Conservation (phyloP, 495 filamentous ascomycete genomes). For the Penicillium alfredii region DNA sequence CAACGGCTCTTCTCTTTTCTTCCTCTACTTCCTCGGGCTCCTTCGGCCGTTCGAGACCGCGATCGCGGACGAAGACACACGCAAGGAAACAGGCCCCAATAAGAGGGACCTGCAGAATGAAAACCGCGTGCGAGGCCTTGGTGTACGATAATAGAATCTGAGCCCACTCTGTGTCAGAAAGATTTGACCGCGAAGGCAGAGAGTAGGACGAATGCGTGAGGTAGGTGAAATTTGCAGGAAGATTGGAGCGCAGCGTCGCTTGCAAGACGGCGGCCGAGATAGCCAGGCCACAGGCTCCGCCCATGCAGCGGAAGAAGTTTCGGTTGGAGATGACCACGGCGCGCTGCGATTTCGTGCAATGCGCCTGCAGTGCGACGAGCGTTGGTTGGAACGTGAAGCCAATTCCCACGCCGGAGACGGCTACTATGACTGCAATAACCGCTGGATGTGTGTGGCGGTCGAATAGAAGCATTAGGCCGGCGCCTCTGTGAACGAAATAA, state of each 20-base stretch:
- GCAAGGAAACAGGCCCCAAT: constrained; percentile 48
- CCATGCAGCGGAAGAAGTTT: constrained; percentile 58
- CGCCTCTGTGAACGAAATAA: constrained; percentile 29
- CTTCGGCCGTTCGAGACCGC: constrained; percentile 46
- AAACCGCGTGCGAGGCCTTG: constrained; percentile 47
- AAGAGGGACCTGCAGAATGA: constrained; percentile 49
- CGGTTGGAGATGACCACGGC: constrained; percentile 57
- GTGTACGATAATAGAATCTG: constrained; percentile 45
- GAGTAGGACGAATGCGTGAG: constrained; percentile 40
- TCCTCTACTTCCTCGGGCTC: constrained; percentile 36
- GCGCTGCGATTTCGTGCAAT: constrained; percentile 51
- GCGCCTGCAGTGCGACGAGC: constrained; percentile 58
- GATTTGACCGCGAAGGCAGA: constrained; percentile 24
- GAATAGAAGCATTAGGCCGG: constrained; percentile 49
- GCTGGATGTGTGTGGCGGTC: constrained; percentile 39
- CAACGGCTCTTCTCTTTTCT: constrained; percentile 17
- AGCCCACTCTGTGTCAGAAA: constrained; percentile 34
- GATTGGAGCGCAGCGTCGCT: constrained; percentile 40
- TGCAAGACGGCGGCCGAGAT: constrained; percentile 54
- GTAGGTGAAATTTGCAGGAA: constrained; percentile 37
- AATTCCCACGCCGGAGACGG: constrained; percentile 48
- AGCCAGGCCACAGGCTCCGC: constrained; percentile 54
- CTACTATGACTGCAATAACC: constrained; percentile 48
- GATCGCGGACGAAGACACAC: constrained; percentile 49
- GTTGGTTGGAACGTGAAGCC: constrained; percentile 57